Evolutionary conservation across 2,329 filamentous ascomycete genomes (phyloP).

Genomic region (Calonectria henricotiae): DNA sequence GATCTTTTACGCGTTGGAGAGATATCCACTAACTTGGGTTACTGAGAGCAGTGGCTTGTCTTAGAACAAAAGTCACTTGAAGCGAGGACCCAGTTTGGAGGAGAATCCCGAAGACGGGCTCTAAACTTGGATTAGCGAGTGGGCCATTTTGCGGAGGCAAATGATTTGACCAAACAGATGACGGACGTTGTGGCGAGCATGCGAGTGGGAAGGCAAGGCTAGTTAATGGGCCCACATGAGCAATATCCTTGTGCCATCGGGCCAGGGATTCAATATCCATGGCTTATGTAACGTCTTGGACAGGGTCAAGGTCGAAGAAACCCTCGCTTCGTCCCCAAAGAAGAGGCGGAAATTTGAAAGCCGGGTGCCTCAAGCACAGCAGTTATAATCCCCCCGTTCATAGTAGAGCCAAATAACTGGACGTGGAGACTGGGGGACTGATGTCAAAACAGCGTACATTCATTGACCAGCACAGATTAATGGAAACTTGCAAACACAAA

Average conservation of each 20-base stretch:
- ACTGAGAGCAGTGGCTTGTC: constrained; percentile 22
- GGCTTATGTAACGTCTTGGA: neutral
- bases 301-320: constrained; percentile 4
- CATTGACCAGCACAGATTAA: neutral
- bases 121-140: constrained; percentile 29
- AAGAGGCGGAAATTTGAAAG: constrained; percentile 13
- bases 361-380: neutral
- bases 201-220: constrained; percentile 21
- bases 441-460: neutral
- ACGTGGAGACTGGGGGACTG: neutral
- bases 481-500: neutral
- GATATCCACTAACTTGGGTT: constrained; percentile 1
- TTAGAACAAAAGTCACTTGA: constrained; percentile 19
- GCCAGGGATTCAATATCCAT: constrained; percentile 8
- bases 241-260: constrained; percentile 15
- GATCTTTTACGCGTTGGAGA: constrained; percentile 26
- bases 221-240: constrained; percentile 4
- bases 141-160: constrained; percentile 29
- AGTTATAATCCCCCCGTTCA: neutral
- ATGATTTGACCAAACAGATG: constrained; percentile 36
- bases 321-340: constrained; percentile 9
- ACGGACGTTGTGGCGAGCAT: constrained; percentile 37
- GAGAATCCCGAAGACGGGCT: constrained; percentile 33
- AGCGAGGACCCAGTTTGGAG: constrained; percentile 23
- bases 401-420: neutral